Conservation (phyloP, 345 rosid genomes). For the Kernera saxatilis region DNA sequence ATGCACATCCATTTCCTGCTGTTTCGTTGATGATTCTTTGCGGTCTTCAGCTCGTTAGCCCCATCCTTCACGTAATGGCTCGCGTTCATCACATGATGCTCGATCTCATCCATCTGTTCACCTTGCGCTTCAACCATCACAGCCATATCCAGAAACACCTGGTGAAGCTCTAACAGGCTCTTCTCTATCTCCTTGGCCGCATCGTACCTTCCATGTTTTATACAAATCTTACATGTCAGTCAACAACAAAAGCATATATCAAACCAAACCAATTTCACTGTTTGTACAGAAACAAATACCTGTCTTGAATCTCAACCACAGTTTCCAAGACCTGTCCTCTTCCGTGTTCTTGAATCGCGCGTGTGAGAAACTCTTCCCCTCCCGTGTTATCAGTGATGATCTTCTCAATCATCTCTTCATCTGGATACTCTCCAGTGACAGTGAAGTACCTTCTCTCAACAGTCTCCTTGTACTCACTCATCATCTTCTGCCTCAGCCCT, state of each 20-base stretch:
- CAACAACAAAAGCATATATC: background rate
- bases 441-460: conserved; percentile 89
- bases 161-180: conserved; percentile 90
- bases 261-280: background rate
- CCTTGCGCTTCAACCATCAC: conserved; percentile 95
- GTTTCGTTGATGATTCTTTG: conserved; percentile 61
- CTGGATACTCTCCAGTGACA: conserved; percentile 79
- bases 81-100: conserved; percentile 82
- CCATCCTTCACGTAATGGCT: conserved; percentile 80
- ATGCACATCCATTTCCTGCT: conserved; percentile 83
- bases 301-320: conserved; percentile 86
- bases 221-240: background rate
- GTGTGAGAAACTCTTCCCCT: conserved; percentile 63
- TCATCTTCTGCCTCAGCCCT: conserved; percentile 78
- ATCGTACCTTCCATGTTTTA: conserved; percentile 40
- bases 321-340: conserved; percentile 86
- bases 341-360: conserved; percentile 92
- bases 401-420: conserved; percentile 82
- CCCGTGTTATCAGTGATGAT: conserved; percentile 62
- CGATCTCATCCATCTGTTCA: conserved; percentile 91
- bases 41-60: conserved; percentile 60
- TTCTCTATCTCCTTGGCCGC: conserved; percentile 91
- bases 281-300: conserved; percentile 28
- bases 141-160: conserved; percentile 89
- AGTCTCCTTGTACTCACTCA: conserved; percentile 86